phyloP scores from a whole-genome alignment of 2,329 filamentous ascomycete genomes.

The Dendryphion nanum region DNA sequence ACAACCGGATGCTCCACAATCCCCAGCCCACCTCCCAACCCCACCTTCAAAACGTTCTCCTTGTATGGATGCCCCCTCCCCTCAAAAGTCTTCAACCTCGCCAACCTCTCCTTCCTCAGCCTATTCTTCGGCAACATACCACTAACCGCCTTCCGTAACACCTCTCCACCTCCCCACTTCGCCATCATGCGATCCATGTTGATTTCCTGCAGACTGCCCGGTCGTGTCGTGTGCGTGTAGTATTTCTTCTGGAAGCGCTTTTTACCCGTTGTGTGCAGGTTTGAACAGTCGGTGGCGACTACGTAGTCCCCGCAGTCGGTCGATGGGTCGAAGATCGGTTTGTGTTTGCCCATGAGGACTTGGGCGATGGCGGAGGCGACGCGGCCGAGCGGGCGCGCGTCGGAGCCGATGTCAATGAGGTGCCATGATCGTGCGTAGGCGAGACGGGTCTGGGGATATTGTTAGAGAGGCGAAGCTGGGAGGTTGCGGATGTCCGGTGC shows the following conservation, averaged over 20 bases:
- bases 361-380: constrained; percentile 84
- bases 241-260: constrained; percentile 95
- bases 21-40: constrained; percentile 34
- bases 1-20: constrained; percentile 38
- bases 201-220: constrained; percentile 80
- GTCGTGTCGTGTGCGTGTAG: constrained; percentile 89
- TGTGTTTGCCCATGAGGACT: constrained; percentile 97
- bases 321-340: constrained; percentile 94
- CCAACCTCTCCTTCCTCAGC: constrained; percentile 81
- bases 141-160: constrained; percentile 85
- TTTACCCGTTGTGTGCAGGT: constrained; percentile 83
- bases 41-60: constrained; percentile 77
- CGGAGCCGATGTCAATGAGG: constrained; percentile 70
- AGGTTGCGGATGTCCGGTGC: neutral
- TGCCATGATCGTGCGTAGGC: constrained; percentile 98
- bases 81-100: constrained; percentile 91
- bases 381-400: constrained; percentile 77
- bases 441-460: constrained; percentile 71
- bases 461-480: constrained; percentile 2
- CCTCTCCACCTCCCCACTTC: constrained; percentile 90
- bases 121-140: constrained; percentile 99
- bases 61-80: constrained; percentile 89
- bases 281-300: constrained; percentile 84
- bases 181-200: constrained; percentile 94
- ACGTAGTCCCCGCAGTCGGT: constrained; percentile 99